These are phyloP conservation scores for Coemansia javaensis DNA, from an alignment of 192 early-diverging fungal genomes.

Conservation along the genomic window DNA sequence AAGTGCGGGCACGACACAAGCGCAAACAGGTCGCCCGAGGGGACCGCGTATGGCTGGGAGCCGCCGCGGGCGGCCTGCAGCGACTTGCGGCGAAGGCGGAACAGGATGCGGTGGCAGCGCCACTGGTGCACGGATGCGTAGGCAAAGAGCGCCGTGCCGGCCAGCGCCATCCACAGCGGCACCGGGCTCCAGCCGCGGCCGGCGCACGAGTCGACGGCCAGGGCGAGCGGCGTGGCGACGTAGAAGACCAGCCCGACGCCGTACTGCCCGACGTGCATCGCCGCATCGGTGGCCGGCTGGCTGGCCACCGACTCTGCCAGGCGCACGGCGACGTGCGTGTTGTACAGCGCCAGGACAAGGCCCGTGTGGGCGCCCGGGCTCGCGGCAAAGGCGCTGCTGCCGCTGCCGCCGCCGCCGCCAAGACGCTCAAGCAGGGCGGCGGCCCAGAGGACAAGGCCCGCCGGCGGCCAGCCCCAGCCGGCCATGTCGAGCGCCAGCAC, in stretches of 20 bases:
- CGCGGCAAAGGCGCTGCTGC: neutral
- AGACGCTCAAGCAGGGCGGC: neutral
- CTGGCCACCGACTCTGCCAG: constrained; percentile 30
- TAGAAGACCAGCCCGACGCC: constrained; percentile 63
- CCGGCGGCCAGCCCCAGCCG: neutral
- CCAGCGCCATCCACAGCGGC: constrained; percentile 3
- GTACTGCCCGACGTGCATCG: constrained; percentile 63
- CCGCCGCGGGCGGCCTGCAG: neutral
- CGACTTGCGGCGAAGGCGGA: constrained; percentile 44
- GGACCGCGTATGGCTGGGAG: constrained; percentile 52
- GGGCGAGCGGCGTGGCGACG: constrained; percentile 32
- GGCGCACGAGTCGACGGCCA: constrained; percentile 18
- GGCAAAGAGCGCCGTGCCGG: constrained; percentile 42
- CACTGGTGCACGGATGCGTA: constrained; percentile 64
- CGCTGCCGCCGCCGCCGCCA: too few species aligned
- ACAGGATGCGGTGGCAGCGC: constrained; percentile 63
- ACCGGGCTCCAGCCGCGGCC: constrained; percentile 1
- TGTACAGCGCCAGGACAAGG: constrained; percentile 22
- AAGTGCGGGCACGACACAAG: constrained; percentile 64
- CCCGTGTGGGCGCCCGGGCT: neutral
- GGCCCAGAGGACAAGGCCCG: neutral
- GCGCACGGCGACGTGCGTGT: constrained; percentile 19
- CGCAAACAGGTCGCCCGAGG: constrained; percentile 64
- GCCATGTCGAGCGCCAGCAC: constrained; percentile 16
- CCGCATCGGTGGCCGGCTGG: constrained; percentile 26